Conservation (phyloP, 306 rosid species). For the apple (Malus domestica) region ASM211411v1 NC_041805.1:34128001-34128500, state of each 20-base stretch:
- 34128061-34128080: neutral
- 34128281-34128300: slow-evolving; percentile 40
- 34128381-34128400: slow-evolving; percentile 28
- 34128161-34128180: neutral
- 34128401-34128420: slow-evolving; percentile 24
- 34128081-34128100: slow-evolving; percentile 53
- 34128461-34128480: slow-evolving; percentile 66
- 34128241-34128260: slow-evolving; percentile 43
- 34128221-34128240: neutral
- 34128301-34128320: slow-evolving; percentile 39
- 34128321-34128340: slow-evolving; percentile 41
- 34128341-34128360: slow-evolving; percentile 20
- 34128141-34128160: neutral
- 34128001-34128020: too few species aligned
- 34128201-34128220: neutral
- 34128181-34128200: neutral
- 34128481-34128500: slow-evolving; percentile 38
- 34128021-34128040: too few species aligned
- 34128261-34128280: slow-evolving; percentile 77
- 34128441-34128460: slow-evolving; percentile 53
- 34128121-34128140: slow-evolving; percentile 4
- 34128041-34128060: neutral
- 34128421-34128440: slow-evolving; percentile 35
- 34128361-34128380: slow-evolving; percentile 37
- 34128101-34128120: slow-evolving; percentile 20